Evolutionary conservation across 2,329 filamentous ascomycete genomes (phyloP), one percentile per base, ranked within the genome.

Genomic region (Dendryphion nanum): DNA sequence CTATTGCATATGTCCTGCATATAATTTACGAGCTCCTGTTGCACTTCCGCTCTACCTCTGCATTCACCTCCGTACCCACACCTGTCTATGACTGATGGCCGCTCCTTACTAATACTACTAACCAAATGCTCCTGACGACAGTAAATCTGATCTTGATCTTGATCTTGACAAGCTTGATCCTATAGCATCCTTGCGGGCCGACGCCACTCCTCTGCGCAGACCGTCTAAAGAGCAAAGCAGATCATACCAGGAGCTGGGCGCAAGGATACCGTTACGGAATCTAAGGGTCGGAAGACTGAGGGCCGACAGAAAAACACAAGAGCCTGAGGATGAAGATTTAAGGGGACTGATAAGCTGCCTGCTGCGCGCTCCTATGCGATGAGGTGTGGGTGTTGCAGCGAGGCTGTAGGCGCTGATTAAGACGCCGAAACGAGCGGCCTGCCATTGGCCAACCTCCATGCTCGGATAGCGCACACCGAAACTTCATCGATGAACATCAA

Each of bases 131-230:
- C 82, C 82, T 66, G 81, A 85, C 67, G 59, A 65, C 41, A 46
- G 51, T 61, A 86, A 90, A 62, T 87, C 83, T 34, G 85, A 91
- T 62, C 79, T 84, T 52, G 83, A 87, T 47, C 74, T 93, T 56
- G 85, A 90, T 55, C 76, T 89, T 51, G 78, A 88, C 57, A 86
- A 91, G 72, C 81, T 93, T 50, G 86, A 90, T 60, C 85, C 86
- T 38, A 60, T 59, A 41, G 45, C 53, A 30, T 45, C 58, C n/a
- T 53, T 53, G 24, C 45, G 54, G 8, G 29, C 53, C 6, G 38
- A 49, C n/a, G 23, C 45, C 19, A 51, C 59, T 6, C 57, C 57
- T 30, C 51, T 57, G 5, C 55, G 42, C 28, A 55, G 50, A 10
- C 47, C 38, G 32, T 64, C 62, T 4, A 57, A 53, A 28, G 59